Percentiles rank a stretch among this genome's conserved stretches.
Evolutionary conservation across 495 filamentous ascomycete genomes (phyloP).

Genomic region (Aspergillus kassunensis): DNA sequence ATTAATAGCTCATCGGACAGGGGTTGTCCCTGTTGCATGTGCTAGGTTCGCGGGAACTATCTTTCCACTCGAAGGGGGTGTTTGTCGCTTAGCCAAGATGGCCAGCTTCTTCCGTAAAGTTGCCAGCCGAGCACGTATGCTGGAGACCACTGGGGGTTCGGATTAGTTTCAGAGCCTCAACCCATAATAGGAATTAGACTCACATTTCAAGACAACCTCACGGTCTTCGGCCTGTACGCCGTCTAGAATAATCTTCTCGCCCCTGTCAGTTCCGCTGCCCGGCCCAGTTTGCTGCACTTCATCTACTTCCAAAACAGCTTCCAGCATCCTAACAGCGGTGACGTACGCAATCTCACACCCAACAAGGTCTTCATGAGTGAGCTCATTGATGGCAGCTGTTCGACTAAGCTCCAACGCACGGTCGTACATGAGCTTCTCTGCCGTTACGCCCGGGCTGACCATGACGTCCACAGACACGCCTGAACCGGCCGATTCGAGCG

Average conservation of each 20-base stretch:
- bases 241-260: conserved; percentile 42
- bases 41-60: conserved; percentile 30
- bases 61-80: conserved; percentile 33
- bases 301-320: conserved; percentile 86
- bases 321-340: conserved; percentile 88
- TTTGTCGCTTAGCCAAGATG: conserved; percentile 49
- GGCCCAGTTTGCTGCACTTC: conserved; percentile 40
- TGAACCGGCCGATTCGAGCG: conserved; percentile 44
- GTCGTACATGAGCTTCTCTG: conserved; percentile 97
- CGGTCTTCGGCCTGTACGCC: conserved; percentile 71
- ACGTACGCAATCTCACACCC: conserved; percentile 92
- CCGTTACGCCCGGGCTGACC: conserved; percentile 74
- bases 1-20: conserved; percentile 24
- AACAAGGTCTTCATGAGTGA: conserved; percentile 80
- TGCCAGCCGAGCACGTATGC: conserved; percentile 53
- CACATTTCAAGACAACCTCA: conserved; percentile 66
- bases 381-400: conserved; percentile 88
- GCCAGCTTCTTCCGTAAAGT: conserved; percentile 56
- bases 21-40: conserved; percentile 29
- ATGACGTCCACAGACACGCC: conserved; percentile 60
- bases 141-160: conserved; percentile 47
- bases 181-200: conserved; percentile 22
- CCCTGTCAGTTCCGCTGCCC: conserved; percentile 30
- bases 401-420: conserved; percentile 95
- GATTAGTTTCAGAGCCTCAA: conserved; percentile 22